phyloP scores from a whole-genome alignment of 202 grass and related monocot genomes.

The Carex sylvatica region DNA sequence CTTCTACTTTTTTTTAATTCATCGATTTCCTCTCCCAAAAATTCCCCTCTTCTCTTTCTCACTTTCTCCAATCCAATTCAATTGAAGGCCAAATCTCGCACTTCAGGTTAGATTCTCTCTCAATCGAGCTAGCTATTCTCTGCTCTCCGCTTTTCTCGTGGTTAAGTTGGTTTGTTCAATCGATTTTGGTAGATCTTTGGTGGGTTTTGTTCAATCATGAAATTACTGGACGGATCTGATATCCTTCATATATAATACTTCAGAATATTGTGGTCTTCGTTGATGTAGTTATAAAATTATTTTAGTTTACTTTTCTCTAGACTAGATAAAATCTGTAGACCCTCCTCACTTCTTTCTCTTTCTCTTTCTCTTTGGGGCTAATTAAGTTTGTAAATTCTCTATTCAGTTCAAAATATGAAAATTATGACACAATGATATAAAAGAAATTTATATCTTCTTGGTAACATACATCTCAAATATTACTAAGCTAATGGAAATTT shows the following conservation, averaged over 20 bases:
- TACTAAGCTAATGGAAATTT: not conserved
- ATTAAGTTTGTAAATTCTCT: not conserved
- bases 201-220: not conserved
- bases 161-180: not conserved
- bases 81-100: constrained; percentile 8
- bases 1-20: not conserved
- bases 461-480: not conserved
- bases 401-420: not conserved
- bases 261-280: not conserved
- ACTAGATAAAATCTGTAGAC: not conserved
- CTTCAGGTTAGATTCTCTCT: constrained; percentile 11
- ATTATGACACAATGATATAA: not conserved
- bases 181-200: constrained; percentile 16
- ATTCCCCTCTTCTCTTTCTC: constrained; percentile 1
- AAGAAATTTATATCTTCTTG: not conserved
- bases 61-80: not conserved
- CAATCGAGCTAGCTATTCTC: not conserved
- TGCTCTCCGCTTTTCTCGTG: not conserved
- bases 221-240: constrained; percentile 4
- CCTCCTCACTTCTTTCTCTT: too few species aligned
- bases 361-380: not conserved
- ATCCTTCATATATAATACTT: not conserved
- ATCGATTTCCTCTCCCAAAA: not conserved
- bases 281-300: not conserved
- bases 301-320: not conserved